A percentile compares a stretch with the other conserved stretches of the same genome.
phyloP scores from a whole-genome alignment of 345 rosid genomes.

The Eucalyptus curtisii region DNA sequence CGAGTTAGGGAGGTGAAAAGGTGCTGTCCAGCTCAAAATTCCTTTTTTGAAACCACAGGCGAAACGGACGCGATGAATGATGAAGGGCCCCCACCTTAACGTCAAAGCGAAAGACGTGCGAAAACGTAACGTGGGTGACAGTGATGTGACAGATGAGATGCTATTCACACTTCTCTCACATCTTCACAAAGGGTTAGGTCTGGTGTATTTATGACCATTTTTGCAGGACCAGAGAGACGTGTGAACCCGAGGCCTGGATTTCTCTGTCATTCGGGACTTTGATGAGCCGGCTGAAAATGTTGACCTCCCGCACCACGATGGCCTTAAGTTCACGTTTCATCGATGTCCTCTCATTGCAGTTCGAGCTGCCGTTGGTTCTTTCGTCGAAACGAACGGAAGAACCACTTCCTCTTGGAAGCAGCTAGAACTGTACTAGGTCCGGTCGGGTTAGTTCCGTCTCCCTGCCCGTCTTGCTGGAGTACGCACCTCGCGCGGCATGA shows the following conservation, averaged over 20 bases:
- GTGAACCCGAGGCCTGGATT: neutral
- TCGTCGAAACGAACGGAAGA: neutral
- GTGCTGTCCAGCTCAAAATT: neutral
- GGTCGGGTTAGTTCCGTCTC: neutral
- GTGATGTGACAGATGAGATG: neutral
- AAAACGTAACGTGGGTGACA: neutral
- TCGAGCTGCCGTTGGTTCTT: neutral
- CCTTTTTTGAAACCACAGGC: neutral
- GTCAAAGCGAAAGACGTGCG: neutral
- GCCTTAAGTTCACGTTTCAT: neutral
- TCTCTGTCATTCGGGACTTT: neutral
- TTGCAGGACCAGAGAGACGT: neutral
- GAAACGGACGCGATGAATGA: neutral
- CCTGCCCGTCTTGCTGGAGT: neutral
- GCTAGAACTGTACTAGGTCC: neutral
- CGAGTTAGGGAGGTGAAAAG: neutral
- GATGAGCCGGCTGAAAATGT: neutral
- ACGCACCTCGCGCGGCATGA: neutral
- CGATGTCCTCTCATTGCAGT: neutral
- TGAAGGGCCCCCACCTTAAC: neutral
- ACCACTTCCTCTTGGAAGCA: neutral
- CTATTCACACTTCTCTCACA: neutral
- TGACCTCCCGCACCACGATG: neutral
- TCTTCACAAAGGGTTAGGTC: neutral
- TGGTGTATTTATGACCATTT: neutral